Conservation (phyloP, 306 rosid genomes). For the Boehmeria nivea region DNA sequence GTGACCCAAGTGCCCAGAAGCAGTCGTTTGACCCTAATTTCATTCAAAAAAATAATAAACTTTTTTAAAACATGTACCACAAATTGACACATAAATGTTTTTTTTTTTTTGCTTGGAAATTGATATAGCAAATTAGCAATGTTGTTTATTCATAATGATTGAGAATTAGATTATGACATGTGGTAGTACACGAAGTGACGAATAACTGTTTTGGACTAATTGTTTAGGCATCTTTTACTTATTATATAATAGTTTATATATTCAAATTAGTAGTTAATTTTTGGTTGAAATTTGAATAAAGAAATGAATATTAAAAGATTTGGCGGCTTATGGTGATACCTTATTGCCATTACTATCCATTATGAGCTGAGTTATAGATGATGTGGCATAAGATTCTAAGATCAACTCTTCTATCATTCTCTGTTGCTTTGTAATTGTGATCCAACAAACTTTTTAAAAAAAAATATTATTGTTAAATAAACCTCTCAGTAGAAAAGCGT, state of each 20-base stretch:
- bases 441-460: constrained; percentile 4
- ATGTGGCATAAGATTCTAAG: constrained; percentile 8
- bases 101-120: no score
- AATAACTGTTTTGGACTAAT: neutral
- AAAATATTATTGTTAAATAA: no score
- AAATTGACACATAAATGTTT: no score
- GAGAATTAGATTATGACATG: neutral
- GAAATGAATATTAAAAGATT: neutral
- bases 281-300: neutral
- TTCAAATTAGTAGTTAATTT: neutral
- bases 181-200: neutral
- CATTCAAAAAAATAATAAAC: no score
- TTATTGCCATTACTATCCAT: neutral
- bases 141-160: neutral
- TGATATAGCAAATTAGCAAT: neutral
- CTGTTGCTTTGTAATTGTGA: constrained; percentile 6
- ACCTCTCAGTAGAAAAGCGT: no score
- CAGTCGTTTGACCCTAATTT: no score
- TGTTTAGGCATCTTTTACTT: no score
- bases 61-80: no score
- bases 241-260: neutral
- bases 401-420: no score
- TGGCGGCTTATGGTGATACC: neutral
- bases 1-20: no score
- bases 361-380: constrained; percentile 8